A percentile compares a stretch with the other conserved stretches of the same genome.
phyloP scores from a whole-genome alignment of 495 filamentous ascomycete species.

The Aspergillus kassunensis region DNA sequence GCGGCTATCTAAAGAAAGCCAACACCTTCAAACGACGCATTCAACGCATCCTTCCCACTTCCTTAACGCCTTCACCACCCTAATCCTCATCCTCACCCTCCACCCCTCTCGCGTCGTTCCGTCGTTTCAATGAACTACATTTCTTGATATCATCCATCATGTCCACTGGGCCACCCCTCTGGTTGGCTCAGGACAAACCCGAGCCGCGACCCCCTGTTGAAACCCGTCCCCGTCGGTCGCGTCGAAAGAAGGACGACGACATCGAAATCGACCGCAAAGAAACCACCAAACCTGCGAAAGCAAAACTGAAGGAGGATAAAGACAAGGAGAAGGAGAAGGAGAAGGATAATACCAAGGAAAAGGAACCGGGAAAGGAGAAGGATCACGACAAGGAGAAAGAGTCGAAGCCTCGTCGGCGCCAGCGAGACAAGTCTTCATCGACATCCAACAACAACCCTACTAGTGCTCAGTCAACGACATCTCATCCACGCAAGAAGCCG shows the following conservation, averaged over 20 bases:
- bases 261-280: conserved; percentile 20
- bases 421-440: conserved; percentile 36
- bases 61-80: too few relatives aligned
- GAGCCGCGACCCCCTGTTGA: conserved; percentile 18
- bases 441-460: conserved; percentile 18
- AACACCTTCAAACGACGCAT: not conserved
- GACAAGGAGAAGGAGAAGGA: conserved; percentile 21
- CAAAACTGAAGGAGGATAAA: conserved; percentile 19
- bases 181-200: conserved; percentile 22
- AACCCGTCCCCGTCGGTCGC: conserved; percentile 37
- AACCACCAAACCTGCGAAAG: conserved; percentile 15
- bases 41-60: not conserved
- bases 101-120: conserved; percentile 13
- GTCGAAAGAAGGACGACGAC: conserved; percentile 45
- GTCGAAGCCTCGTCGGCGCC: conserved; percentile 36
- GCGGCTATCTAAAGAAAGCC: not conserved
- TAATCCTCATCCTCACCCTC: conserved; percentile 4
- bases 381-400: conserved; percentile 21
- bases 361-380: conserved; percentile 21
- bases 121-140: conserved; percentile 18
- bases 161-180: conserved; percentile 22
- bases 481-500: conserved; percentile 44
- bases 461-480: conserved; percentile 18
- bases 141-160: conserved; percentile 26
- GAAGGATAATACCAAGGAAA: conserved; percentile 25